Percentiles rank a stretch among this genome's conserved stretches.
Conservation (phyloP, 1,139 yeast genomes). For the Diutina scorzettiae region DNA sequence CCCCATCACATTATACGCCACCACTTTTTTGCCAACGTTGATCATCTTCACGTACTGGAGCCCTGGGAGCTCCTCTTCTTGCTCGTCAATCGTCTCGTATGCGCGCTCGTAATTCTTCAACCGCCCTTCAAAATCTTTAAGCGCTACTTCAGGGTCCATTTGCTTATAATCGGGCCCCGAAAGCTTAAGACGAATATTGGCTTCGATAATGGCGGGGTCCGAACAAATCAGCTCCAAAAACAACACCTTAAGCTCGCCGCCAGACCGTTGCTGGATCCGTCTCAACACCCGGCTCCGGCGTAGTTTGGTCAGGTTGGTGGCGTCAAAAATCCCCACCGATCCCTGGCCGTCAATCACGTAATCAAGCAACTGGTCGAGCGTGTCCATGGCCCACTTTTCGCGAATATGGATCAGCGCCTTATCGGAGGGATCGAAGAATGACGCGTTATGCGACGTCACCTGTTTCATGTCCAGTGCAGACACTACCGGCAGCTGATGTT, state of each 20-base stretch:
- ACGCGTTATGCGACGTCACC: conserved; percentile 46
- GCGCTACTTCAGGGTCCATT: conserved; percentile 74
- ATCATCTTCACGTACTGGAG: conserved; percentile 91
- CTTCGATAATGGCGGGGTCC: conserved; percentile 63
- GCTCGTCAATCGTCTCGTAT: conserved; percentile 82
- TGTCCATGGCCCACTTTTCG: conserved; percentile 95
- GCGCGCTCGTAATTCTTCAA: conserved; percentile 78
- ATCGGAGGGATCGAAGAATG: conserved; percentile 79
- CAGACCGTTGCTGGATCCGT: conserved; percentile 57
- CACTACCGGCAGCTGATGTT: conserved; percentile 13
- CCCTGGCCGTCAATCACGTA: conserved; percentile 75
- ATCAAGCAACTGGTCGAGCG: conserved; percentile 72
- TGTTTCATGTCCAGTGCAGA: conserved; percentile 8
- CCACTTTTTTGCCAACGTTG: conserved; percentile 89
- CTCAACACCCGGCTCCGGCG: conserved; percentile 61
- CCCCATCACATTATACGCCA: conserved; percentile 84
- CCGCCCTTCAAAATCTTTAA: conserved; percentile 73
- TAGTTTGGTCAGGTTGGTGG: conserved; percentile 77
- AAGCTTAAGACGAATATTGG: conserved; percentile 72
- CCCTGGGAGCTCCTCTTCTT: conserved; percentile 39
- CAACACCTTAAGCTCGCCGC: conserved; percentile 67
- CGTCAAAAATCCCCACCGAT: conserved; percentile 90
- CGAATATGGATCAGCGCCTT: conserved; percentile 51
- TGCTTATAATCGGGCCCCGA: conserved; percentile 88
- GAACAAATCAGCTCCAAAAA: conserved; percentile 84